These are phyloP conservation scores for Nicotiana paniculata DNA, from an alignment of 257 asterid genomes.

Conservation along the genomic window DNA sequence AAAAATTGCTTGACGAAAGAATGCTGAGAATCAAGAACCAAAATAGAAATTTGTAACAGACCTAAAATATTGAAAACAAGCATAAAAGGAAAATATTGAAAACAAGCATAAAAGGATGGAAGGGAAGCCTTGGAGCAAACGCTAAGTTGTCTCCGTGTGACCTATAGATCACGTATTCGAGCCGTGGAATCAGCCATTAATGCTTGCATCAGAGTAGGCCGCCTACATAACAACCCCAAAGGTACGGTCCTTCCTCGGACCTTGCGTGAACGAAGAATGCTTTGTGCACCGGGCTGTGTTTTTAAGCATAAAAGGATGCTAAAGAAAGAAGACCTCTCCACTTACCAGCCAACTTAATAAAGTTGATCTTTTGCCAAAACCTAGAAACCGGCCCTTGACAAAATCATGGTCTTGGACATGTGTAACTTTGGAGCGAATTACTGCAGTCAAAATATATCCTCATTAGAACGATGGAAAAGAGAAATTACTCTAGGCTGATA, in stretches of 20 bases:
- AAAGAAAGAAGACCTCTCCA: not conserved
- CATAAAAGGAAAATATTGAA: not conserved
- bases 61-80: not conserved
- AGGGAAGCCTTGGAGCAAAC: no score
- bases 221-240: no score
- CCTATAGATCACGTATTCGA: no score
- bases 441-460: not conserved
- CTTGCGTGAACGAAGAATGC: no score
- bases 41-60: not conserved
- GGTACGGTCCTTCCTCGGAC: no score
- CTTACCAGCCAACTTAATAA: slow-evolving; percentile 59
- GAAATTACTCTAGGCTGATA: not conserved
- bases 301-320: not conserved
- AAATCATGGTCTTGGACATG: slow-evolving; percentile 37
- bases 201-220: no score
- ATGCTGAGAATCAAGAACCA: slow-evolving; percentile 10
- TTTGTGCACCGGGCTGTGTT: no score
- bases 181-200: no score
- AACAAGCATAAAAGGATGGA: not conserved
- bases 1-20: slow-evolving; percentile 31
- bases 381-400: slow-evolving; percentile 36
- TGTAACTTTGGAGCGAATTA: not conserved
- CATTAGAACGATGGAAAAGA: not conserved
- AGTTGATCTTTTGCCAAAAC: slow-evolving; percentile 25
- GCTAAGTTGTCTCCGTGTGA: no score